phyloP scores from a whole-genome alignment of 2,329 filamentous ascomycete genomes.

The Calonectria pteridis region DNA sequence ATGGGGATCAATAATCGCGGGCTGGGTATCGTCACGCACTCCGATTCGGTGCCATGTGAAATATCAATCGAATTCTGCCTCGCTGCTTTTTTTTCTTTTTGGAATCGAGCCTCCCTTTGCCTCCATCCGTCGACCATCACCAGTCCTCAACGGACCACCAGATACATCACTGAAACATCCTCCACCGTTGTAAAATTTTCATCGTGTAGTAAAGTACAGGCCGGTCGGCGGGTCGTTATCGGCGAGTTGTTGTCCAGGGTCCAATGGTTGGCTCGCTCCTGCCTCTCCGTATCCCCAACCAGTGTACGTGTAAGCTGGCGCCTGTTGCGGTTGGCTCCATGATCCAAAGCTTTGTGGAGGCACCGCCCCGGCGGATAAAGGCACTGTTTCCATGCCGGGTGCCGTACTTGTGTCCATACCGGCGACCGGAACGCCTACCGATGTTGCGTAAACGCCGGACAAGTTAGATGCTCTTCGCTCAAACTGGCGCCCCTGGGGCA shows the following conservation, averaged over 20 bases:
- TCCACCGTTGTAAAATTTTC: neutral
- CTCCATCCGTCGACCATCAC: neutral
- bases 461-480: conserved; percentile 58
- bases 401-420: conserved; percentile 52
- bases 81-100: neutral
- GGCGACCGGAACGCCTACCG: conserved; percentile 52
- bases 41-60: neutral
- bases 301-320: conserved; percentile 52
- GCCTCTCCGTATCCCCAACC: conserved; percentile 50
- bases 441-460: conserved; percentile 59
- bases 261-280: conserved; percentile 23
- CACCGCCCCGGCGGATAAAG: conserved; percentile 55
- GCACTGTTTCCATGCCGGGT: conserved; percentile 45
- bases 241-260: conserved; percentile 29
- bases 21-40: neutral
- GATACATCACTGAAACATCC: neutral
- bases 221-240: conserved; percentile 18
- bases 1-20: neutral
- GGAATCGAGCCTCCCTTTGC: neutral
- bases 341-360: conserved; percentile 54
- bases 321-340: conserved; percentile 59
- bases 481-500: conserved; percentile 55
- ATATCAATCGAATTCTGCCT: neutral
- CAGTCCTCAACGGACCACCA: neutral
- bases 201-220: conserved; percentile 33